Conservation (phyloP, 768 basidiomycete species). For the Phylloporus rhodoxanthus region DNA sequence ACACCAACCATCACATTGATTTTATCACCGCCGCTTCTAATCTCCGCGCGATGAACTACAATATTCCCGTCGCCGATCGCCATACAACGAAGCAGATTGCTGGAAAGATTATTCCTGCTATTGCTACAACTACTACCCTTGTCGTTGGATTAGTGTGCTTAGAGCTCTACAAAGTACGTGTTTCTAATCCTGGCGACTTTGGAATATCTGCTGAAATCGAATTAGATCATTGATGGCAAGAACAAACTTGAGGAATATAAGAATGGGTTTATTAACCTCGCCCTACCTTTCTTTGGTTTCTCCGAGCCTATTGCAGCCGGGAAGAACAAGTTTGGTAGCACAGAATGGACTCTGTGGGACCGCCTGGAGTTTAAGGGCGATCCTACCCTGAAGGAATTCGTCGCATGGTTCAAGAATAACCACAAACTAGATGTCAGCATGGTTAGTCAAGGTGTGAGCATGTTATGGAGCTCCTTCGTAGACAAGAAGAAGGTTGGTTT, state of each 20-base stretch:
- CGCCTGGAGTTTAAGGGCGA: conserved; percentile 89
- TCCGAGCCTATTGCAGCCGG: conserved; percentile 90
- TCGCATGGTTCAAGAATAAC: conserved; percentile 75
- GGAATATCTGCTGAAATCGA: conserved; percentile 1
- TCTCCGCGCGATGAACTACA: conserved; percentile 92
- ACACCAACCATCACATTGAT: conserved; percentile 96
- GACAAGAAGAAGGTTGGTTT: conserved; percentile 80
- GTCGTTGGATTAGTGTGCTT: conserved; percentile 94
- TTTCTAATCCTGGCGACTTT: neutral
- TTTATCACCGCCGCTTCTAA: conserved; percentile 98
- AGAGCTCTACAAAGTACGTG: conserved; percentile 87
- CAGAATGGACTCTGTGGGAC: conserved; percentile 98
- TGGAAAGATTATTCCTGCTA: conserved; percentile 98
- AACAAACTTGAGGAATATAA: conserved; percentile 91
- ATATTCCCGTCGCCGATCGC: conserved; percentile 76
- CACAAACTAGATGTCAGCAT: conserved; percentile 88
- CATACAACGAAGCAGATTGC: conserved; percentile 97
- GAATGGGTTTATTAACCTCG: conserved; percentile 97
- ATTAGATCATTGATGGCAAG: conserved; percentile 91
- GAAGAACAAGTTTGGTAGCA: conserved; percentile 82
- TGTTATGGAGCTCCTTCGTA: conserved; percentile 95
- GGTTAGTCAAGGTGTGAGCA: conserved; percentile 96
- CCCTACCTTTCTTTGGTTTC: conserved; percentile 98
- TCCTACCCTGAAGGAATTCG: conserved; percentile 80
- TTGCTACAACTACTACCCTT: conserved; percentile 95